Evolutionary conservation across 2,329 filamentous ascomycete species (phyloP).

Genomic region (Fusarium napiforme): DNA sequence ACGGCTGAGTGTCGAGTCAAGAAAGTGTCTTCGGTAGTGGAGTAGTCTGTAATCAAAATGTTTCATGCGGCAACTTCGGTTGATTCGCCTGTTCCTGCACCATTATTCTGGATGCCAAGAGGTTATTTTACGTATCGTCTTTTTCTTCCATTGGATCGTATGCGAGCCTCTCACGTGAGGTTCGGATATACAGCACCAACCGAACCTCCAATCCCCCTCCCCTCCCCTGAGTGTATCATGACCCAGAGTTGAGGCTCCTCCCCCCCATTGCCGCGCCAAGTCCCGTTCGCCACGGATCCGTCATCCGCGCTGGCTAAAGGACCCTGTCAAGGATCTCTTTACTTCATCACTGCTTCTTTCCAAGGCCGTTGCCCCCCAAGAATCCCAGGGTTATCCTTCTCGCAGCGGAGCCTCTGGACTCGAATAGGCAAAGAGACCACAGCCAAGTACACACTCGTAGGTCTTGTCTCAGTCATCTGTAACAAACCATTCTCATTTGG

Average conservation of each 20-base stretch:
- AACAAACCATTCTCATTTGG: background rate
- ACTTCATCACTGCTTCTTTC: background rate
- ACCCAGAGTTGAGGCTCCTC: background rate
- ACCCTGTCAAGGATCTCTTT: background rate
- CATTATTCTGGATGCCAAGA: background rate
- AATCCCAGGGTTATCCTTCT: background rate
- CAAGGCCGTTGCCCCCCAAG: background rate
- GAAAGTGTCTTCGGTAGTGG: constrained; percentile 19
- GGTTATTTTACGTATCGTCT: background rate
- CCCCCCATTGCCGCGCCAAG: constrained; percentile 1
- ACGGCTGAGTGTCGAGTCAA: background rate
- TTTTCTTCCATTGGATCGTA: background rate
- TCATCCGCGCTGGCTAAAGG: background rate
- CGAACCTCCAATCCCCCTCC: too few relatives aligned
- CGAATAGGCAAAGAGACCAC: constrained; percentile 4
- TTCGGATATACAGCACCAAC: background rate
- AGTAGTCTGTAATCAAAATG: background rate
- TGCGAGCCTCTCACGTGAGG: background rate
- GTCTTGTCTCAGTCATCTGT: background rate
- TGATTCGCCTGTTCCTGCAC: background rate
- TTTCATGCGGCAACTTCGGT: constrained; percentile 19
- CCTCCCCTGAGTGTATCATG: background rate
- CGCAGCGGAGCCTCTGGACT: background rate
- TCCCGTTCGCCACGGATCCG: constrained; percentile 4
- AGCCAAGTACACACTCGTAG: background rate